These are phyloP conservation scores for Pseudogymnoascus destructans DNA, from an alignment of 2,329 filamentous ascomycete species.

Conservation along the genomic window DNA sequence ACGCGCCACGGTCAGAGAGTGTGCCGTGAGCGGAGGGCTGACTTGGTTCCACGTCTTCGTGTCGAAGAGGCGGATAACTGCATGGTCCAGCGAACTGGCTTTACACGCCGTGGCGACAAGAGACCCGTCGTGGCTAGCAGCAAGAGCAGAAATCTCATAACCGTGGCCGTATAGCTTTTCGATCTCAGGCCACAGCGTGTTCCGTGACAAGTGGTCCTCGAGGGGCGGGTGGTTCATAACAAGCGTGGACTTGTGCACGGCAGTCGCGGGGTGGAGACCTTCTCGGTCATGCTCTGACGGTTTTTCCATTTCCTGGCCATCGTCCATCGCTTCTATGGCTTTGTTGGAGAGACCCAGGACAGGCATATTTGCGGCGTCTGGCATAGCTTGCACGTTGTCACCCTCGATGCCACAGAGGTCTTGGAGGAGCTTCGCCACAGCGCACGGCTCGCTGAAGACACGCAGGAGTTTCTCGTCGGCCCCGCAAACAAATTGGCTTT, in stretches of 20 bases:
- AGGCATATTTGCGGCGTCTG: constrained; percentile 87
- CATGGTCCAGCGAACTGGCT: constrained; percentile 84
- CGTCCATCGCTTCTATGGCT: constrained; percentile 52
- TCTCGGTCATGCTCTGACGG: constrained; percentile 37
- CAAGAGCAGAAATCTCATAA: constrained; percentile 86
- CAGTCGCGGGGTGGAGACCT: constrained; percentile 40
- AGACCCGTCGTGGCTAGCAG: constrained; percentile 58
- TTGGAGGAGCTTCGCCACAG: constrained; percentile 61
- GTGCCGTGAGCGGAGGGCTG: constrained; percentile 67
- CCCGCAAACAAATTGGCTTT: constrained; percentile 75
- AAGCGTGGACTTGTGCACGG: constrained; percentile 47
- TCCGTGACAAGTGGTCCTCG: constrained; percentile 77
- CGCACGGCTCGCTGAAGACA: constrained; percentile 81
- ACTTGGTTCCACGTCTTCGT: constrained; percentile 80
- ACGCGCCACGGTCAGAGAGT: constrained; percentile 74
- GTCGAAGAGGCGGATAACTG: constrained; percentile 84
- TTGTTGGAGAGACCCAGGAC: constrained; percentile 95
- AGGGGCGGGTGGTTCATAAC: constrained; percentile 63
- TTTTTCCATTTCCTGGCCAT: constrained; percentile 34
- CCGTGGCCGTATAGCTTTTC: constrained; percentile 98
- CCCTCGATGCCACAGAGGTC: constrained; percentile 49
- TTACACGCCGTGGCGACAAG: constrained; percentile 86
- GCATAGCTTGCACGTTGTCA: constrained; percentile 38
- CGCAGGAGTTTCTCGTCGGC: constrained; percentile 97
- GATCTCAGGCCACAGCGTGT: constrained; percentile 88